phyloP scores from a whole-genome alignment of 2,329 filamentous ascomycete species.

The Leptosphaerulina australis region DNA sequence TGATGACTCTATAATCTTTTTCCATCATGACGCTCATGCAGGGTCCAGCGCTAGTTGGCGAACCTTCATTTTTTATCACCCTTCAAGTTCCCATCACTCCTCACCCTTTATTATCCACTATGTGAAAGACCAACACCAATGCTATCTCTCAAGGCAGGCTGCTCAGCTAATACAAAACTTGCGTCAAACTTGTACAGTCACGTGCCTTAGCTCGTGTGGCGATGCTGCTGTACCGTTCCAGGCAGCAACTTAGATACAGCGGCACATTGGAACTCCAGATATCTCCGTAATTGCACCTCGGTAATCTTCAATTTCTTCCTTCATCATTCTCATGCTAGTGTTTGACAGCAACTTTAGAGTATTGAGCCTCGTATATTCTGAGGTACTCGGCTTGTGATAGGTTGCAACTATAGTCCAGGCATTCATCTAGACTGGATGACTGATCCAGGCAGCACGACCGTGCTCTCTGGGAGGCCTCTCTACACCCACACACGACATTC shows the following conservation, averaged over 20 bases:
- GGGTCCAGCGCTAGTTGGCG: conserved; percentile 20
- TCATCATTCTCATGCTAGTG: not conserved
- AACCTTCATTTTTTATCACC: not conserved
- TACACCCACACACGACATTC: not conserved
- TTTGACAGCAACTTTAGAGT: not conserved
- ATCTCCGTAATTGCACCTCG: not conserved
- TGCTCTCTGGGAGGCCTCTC: conserved; percentile 11
- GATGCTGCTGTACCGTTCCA: not conserved
- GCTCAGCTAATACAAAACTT: not conserved
- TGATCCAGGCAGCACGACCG: conserved; percentile 18
- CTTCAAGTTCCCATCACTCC: not conserved
- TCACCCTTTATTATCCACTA: not conserved
- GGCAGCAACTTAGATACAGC: not conserved
- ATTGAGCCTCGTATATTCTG: not conserved
- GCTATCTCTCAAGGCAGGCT: too few relatives aligned
- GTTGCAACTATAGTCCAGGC: conserved; percentile 17
- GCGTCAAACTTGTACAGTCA: not conserved
- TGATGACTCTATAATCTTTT: conserved; percentile 37
- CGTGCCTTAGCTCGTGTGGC: not conserved
- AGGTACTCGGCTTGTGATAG: conserved; percentile 5
- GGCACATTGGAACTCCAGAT: not conserved
- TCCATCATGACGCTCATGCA: conserved; percentile 32
- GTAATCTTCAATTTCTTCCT: not conserved
- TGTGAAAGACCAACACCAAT: too few relatives aligned
- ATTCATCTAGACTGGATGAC: conserved; percentile 10